phyloP scores from a whole-genome alignment of 805 yeast genomes.

The Nakazawaea laoshanensis region DNA sequence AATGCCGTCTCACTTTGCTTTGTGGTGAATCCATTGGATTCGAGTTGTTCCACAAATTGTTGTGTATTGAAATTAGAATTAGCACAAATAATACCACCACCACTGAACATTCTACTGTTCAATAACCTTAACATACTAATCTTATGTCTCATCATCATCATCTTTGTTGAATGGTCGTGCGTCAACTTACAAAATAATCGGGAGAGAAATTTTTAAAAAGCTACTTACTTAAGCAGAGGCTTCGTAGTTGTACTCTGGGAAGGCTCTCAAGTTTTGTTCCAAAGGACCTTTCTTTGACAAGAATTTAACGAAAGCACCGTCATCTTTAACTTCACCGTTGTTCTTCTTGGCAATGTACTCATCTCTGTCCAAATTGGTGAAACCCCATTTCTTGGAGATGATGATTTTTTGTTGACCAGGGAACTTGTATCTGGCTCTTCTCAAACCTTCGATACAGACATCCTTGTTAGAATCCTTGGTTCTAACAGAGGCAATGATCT shows the following conservation, averaged over 20 bases:
- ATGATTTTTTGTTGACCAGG: conserved; percentile 99
- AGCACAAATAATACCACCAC: too few relatives aligned
- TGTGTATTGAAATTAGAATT: conserved; percentile 61
- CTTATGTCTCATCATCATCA: too few relatives aligned
- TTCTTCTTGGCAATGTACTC: conserved; percentile 92
- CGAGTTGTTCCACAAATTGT: conserved; percentile 57
- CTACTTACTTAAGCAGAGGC: conserved; percentile 24
- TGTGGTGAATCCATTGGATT: conserved; percentile 61
- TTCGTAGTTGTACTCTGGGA: conserved; percentile 78
- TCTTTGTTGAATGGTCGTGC: too few relatives aligned
- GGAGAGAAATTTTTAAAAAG: not conserved
- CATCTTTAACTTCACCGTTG: conserved; percentile 98
- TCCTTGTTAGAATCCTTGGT: conserved; percentile 97
- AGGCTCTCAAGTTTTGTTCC: conserved; percentile 82
- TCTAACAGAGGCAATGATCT: conserved; percentile 95
- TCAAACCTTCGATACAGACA: conserved; percentile 96
- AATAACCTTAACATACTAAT: too few relatives aligned
- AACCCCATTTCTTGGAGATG: conserved; percentile 99
- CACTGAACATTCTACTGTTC: too few relatives aligned
- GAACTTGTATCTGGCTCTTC: conserved; percentile 99
- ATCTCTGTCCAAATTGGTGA: conserved; percentile 97
- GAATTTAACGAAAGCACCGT: conserved; percentile 99
- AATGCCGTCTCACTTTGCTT: conserved; percentile 80
- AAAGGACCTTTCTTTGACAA: conserved; percentile 93
- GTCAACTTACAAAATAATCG: not conserved